Evolutionary conservation across 768 basidiomycete species (phyloP), one percentile per base, ranked within the genome.

Genomic region (Kwoniella dejecticola): DNA sequence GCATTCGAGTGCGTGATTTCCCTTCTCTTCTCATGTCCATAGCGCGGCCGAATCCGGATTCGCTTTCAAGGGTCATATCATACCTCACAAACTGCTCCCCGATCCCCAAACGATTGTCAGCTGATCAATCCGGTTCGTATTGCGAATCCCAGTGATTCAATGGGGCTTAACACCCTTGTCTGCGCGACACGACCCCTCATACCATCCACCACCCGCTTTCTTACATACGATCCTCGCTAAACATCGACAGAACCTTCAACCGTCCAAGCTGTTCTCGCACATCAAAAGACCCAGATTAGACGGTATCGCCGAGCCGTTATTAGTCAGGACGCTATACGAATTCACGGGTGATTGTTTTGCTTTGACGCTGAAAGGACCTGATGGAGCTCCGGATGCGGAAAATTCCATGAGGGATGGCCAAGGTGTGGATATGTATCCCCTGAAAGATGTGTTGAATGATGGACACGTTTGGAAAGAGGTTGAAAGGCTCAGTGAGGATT

Each of bases 201-300:
- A 68, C 24, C 77, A 76, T 49, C 76, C 77, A 0, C 64, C 64
- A 7, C 79, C 79, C 3, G 73, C 77, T 0, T 80, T 80, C 67
- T 60, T 76, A 19, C 80, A 80, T 52, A 77, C 77, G 27, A 80
- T 80, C 63, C 70, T 80, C 27, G 75, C 78, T 31, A 81, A 81
- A 62, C 78, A 80, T 49, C 64, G 69, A 31, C 45, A 57, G 10
- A 48, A 63, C 41, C 60, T 77, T 0, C 73, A 77, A 48, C 60
- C 70, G 7, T 64, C 63, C 41, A 77, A 74, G 55, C 66, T 77
- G 10, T 77, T 72, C 63, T 70, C 73, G 0, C 76, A 77, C 36
- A 56, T 75, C 54, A 59, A 62, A 10, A 64, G 69, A 40, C 73
- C 76, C 4, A 46, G 70, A 17, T 52, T 73, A 19, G 76, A 77